Conservation (phyloP, 1,139 yeast species). For the Yamadazyma spencermartinsiae region DNA sequence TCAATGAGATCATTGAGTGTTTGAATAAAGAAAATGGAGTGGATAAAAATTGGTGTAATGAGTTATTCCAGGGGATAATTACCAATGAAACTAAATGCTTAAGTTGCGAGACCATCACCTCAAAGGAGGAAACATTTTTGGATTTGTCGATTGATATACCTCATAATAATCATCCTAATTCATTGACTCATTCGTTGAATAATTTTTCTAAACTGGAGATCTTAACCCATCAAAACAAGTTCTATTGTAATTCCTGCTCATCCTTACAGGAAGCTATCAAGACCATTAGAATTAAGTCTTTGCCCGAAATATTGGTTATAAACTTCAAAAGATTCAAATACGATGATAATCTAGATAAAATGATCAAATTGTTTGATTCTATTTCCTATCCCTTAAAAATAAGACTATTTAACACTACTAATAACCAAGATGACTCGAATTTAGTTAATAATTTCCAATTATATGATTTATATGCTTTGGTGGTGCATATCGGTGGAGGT, state of each 20-base stretch:
- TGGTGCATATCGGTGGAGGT: constrained; percentile 95
- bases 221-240: constrained; percentile 83
- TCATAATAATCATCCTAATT: constrained; percentile 60
- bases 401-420: constrained; percentile 74
- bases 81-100: constrained; percentile 89
- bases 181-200: constrained; percentile 69
- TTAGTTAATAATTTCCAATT: constrained; percentile 40
- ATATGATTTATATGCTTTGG: constrained; percentile 82
- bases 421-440: constrained; percentile 16
- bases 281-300: constrained; percentile 74
- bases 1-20: constrained; percentile 79
- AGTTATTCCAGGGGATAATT: constrained; percentile 79
- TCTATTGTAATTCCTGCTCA: constrained; percentile 88
- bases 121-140: constrained; percentile 81
- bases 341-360: constrained; percentile 76
- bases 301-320: constrained; percentile 78
- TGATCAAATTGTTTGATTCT: constrained; percentile 84
- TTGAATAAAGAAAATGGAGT: constrained; percentile 43
- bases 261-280: constrained; percentile 94
- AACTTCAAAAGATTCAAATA: constrained; percentile 92
- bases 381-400: constrained; percentile 78
- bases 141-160: constrained; percentile 88
- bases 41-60: constrained; percentile 57
- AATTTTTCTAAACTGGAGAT: constrained; percentile 86
- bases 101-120: constrained; percentile 83